Conservation (phyloP, 148 eudicot genomes). For the Cornus kousa region DNA sequence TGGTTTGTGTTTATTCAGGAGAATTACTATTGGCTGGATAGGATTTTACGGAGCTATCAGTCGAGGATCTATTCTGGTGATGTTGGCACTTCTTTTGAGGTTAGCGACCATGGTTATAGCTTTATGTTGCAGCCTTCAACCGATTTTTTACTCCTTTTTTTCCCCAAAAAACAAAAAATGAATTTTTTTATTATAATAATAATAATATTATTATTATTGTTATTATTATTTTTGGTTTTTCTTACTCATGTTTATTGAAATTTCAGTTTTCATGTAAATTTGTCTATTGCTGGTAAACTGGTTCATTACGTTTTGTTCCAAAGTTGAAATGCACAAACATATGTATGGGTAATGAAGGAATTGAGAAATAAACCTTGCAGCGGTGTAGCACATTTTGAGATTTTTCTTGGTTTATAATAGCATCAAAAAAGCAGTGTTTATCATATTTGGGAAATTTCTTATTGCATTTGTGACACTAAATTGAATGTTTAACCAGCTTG, state of each 20-base stretch:
- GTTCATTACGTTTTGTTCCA: background rate
- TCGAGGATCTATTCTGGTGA: conserved; percentile 82
- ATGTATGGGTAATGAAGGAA: background rate
- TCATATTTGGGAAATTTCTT: background rate
- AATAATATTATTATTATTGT: no score
- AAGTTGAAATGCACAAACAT: background rate
- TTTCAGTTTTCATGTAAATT: background rate
- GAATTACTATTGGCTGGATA: conserved; percentile 80
- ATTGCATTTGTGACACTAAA: background rate
- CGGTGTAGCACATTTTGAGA: background rate
- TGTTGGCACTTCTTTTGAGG: conserved; percentile 73
- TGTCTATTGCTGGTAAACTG: background rate
- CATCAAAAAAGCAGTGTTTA: background rate
- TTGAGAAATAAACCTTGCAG: no score
- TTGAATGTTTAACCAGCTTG: no score
- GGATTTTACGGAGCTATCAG: conserved; percentile 79
- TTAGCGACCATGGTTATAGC: conserved; percentile 16
- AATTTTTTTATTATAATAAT: no score
- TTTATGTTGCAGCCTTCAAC: conserved; percentile 7
- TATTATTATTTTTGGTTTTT: no score
- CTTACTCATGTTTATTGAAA: background rate
- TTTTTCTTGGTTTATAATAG: no score
- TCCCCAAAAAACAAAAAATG: no score
- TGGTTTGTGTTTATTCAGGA: conserved; percentile 41
- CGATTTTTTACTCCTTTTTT: background rate